These are phyloP conservation scores for Colletotrichum phormii DNA, from an alignment of 2,329 filamentous ascomycete genomes.

Conservation along the genomic window DNA sequence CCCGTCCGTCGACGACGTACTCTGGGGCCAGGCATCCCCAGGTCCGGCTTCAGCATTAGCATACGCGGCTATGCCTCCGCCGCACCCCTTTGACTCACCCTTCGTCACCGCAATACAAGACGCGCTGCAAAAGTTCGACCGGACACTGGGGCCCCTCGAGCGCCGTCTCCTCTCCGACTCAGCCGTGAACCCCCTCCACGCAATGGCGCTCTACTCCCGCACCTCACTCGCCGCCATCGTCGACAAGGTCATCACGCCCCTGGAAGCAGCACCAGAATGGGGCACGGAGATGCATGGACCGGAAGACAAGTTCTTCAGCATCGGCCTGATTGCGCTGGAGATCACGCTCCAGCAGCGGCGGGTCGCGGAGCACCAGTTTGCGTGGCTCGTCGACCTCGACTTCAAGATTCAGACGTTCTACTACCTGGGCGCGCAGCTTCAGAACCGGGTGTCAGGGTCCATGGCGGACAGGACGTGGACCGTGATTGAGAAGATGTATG, in stretches of 20 bases:
- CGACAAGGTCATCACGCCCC: conserved; percentile 54
- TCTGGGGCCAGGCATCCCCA: background rate
- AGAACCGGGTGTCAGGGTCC: conserved; percentile 57
- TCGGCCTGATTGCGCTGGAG: conserved; percentile 40
- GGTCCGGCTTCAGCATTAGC: no score
- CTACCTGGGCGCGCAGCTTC: conserved; percentile 65
- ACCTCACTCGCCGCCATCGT: background rate
- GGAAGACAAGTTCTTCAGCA: conserved; percentile 54
- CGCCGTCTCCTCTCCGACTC: background rate
- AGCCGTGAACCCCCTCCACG: conserved; percentile 1
- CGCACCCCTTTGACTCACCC: background rate
- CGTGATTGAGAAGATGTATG: conserved; percentile 58
- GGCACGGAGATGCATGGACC: conserved; percentile 58
- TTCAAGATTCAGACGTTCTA: conserved; percentile 67
- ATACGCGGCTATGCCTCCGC: background rate
- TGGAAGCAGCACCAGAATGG: conserved; percentile 60
- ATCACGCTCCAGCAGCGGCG: background rate
- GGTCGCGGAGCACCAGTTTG: conserved; percentile 49
- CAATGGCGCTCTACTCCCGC: background rate
- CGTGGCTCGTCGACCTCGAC: conserved; percentile 65
- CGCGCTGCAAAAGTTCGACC: background rate
- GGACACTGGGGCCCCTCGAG: background rate
- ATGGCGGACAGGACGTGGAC: conserved; percentile 66
- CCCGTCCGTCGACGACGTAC: background rate
- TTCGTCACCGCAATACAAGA: background rate